Evolutionary conservation across 164 flowering plant genomes (phyloP), one percentile per base, ranked within the genome.

Genomic region (Magnolia changhungtana): DNA sequence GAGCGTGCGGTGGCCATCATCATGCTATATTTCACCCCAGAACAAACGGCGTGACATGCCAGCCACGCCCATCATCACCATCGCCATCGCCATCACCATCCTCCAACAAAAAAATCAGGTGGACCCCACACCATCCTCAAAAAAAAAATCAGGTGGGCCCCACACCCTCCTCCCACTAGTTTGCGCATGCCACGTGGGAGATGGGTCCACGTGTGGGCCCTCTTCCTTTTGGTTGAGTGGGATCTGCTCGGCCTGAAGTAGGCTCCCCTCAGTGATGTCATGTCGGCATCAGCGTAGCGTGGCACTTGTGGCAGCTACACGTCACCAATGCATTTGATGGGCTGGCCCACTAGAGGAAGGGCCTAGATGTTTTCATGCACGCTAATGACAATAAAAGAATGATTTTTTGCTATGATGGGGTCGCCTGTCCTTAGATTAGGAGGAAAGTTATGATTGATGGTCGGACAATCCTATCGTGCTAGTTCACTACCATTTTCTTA

Each of bases 1-100:
- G 80, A 72, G 90, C 90, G 90, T 87, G 90, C 89, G 63, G 66
- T 77, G 78, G 76, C 49, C 63, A 79, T 80, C 84, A 87, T 89
- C 89, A 88, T 88, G 18, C 20, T 21, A 82, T 81, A 84, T 82
- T 81, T 78, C 74, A 67, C 79, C 71, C 78, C 78, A 86, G 81
- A 81, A 74, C 75, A 72, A 77, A 83, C 75, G 85, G 91, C 89
- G 90, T 88, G 93, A 87, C 50, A 45, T 76, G 74, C 84, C 86
- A 79, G 77, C 52, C 63, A 65, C 70, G 49, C 16, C 23, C 24
- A 5, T 65, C 68, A 65, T 24, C 68, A 8, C 67, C 24, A 7
- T 10, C 68, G 11, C 23, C 23, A 20, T 10, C 68, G 8, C 23
- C 23, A 20, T n/a, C 68, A 14, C 68, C 68, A 29, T 65, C 13